A percentile compares a stretch with the other conserved stretches of the same genome.
Evolutionary conservation across 345 rosid genomes (phyloP).

Genomic region (Heritiera fomes): DNA sequence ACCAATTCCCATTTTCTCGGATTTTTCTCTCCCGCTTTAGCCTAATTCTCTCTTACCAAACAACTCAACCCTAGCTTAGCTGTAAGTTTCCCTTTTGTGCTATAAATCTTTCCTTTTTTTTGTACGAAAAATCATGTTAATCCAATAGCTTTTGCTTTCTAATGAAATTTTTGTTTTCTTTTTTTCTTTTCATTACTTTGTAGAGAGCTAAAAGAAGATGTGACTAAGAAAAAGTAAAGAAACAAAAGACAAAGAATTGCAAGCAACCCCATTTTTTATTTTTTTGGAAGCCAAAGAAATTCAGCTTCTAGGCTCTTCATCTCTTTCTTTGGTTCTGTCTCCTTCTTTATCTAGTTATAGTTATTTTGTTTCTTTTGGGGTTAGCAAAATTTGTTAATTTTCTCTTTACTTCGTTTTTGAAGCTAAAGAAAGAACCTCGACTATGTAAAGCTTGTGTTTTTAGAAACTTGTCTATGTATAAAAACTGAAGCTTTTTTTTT

Average conservation of each 20-base stretch:
- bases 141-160: background rate
- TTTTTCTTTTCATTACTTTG: background rate
- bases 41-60: background rate
- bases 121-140: slow-evolving; percentile 1
- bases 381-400: background rate
- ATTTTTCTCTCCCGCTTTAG: background rate
- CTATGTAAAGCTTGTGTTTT: slow-evolving; percentile 5
- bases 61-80: slow-evolving; percentile 19
- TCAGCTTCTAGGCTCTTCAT: background rate
- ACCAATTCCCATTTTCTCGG: slow-evolving; percentile 20
- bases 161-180: background rate
- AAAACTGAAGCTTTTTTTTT: background rate
- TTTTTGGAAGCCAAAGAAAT: background rate
- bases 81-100: slow-evolving; percentile 7
- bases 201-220: background rate
- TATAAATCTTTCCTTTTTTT: background rate
- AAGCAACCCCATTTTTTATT: background rate
- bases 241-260: background rate
- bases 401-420: background rate
- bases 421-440: background rate
- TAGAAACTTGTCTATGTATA: background rate
- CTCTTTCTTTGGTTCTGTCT: background rate
- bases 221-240: background rate
- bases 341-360: background rate
- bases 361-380: background rate